Conservation (phyloP, 345 rosid species). For the Diplotaxis tenuifolia region DNA sequence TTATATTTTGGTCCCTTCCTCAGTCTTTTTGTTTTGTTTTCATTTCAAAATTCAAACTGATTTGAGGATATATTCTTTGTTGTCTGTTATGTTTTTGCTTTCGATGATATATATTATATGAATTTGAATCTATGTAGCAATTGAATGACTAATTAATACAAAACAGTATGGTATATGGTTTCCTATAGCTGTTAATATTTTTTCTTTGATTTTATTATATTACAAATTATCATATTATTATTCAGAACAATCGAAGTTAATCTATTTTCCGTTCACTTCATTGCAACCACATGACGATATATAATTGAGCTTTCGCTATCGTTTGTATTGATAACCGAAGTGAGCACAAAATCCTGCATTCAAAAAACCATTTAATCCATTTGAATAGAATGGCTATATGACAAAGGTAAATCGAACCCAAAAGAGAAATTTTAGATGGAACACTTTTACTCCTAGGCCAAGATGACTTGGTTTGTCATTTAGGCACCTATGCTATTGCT, state of each 20-base stretch:
- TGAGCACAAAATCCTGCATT: too few species aligned
- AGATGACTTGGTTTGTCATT: too few species aligned
- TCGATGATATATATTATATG: neutral
- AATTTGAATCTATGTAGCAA: neutral
- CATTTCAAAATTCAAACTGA: neutral
- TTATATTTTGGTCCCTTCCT: neutral
- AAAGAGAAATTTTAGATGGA: too few species aligned
- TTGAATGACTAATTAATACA: neutral
- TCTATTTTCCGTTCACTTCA: neutral
- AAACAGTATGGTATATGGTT: neutral
- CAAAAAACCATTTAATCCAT: too few species aligned
- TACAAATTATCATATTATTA: neutral
- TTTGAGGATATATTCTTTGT: neutral
- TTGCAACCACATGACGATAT: neutral
- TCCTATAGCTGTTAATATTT: neutral
- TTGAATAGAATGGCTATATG: too few species aligned
- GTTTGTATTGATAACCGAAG: too few species aligned
- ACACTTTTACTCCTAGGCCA: too few species aligned
- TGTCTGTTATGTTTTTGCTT: neutral
- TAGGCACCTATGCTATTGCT: neutral
- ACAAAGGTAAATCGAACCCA: too few species aligned
- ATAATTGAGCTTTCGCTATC: neutral
- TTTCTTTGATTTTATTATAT: neutral
- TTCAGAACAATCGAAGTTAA: neutral
- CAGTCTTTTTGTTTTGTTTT: neutral